Base-by-base conservation (phyloP, 495 filamentous ascomycete genomes). In the Lepraria neglecta region DNA sequence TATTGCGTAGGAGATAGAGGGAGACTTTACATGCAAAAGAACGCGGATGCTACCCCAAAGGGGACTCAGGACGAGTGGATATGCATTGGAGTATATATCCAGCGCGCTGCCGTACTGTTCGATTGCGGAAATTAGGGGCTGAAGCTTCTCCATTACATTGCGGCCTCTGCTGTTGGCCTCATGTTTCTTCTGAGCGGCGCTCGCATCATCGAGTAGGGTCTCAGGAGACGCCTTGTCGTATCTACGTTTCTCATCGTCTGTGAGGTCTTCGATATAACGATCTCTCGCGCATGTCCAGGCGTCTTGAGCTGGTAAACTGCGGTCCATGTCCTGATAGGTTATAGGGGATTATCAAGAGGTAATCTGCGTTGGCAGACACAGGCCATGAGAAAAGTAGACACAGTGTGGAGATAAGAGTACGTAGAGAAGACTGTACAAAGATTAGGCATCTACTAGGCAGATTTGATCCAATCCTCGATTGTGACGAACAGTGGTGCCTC, bases 31-130 rank as follows among this genome's bases (percentile, higher is more conserved):
- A 45, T 74, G 70, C 3, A 79, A 60, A 27, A 77, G 51, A 14
- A 79, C 69, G 30, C 74, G 50, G 27, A 78, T 57, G 27, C 74
- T 72, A 1, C 75, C 76, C 76, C 75, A 78, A 17, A 78, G 61
- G 7, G 75, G 74, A 17, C 67, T 64, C 31, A 78, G 44, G 11
- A 74, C 65, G 3, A 70, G 42, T 14, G 74, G 62, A 31, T 65
- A 71, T 1, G 72, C 65, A 52, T 77, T 75, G 2, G 72, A 55
- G 46, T 69, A 68, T 7, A 73, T 68, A 65, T 78, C 74, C 0
- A 77, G 43, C 15, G 72, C 72, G 45, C 66, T 64, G 4, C 76
- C 73, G 58, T 76, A 78, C 19, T 73, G 67, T 27, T 71, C 67
- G n/a, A 78, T 67, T 4, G 69, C 69, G 5, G 67, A 61, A 38